Percentiles rank a stretch among this genome's conserved stretches.
Conservation (phyloP, 352 stramenopile species). For the Peronospora tabacina region DNA sequence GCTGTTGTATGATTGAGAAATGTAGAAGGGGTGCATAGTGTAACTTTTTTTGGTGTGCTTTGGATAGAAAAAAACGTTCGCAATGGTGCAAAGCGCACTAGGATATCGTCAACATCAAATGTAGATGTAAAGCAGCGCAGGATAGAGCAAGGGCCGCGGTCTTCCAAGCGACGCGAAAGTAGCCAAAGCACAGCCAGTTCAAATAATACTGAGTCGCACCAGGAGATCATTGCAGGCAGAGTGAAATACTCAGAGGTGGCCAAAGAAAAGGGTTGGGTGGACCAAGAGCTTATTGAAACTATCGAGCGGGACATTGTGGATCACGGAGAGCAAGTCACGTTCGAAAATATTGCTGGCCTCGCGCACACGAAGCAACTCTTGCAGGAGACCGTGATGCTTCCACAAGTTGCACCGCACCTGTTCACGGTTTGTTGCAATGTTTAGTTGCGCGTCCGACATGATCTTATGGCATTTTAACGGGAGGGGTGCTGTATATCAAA, state of each 20-base stretch:
- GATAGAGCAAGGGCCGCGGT: slow-evolving; percentile 6
- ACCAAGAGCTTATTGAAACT: slow-evolving; percentile 78
- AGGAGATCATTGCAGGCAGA: slow-evolving; percentile 41
- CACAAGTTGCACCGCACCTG: slow-evolving; percentile 76
- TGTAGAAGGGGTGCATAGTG: background rate
- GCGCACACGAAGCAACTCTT: slow-evolving; percentile 78
- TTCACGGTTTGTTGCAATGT: slow-evolving; percentile 43
- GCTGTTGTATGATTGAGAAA: background rate
- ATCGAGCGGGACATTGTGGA: slow-evolving; percentile 86
- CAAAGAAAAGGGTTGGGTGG: slow-evolving; percentile 58
- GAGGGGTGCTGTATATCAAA: slow-evolving; percentile 3
- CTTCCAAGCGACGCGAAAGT: slow-evolving; percentile 22
- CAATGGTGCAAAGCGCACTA: slow-evolving; percentile 19
- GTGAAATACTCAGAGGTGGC: slow-evolving; percentile 75
- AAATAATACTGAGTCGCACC: slow-evolving; percentile 13
- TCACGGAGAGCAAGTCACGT: slow-evolving; percentile 55
- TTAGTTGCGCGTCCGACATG: background rate
- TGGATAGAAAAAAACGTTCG: slow-evolving; percentile 14
- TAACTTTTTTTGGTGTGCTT: background rate
- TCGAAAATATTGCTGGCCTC: slow-evolving; percentile 69
- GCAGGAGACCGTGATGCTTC: slow-evolving; percentile 81
- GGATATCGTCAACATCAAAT: slow-evolving; percentile 1
- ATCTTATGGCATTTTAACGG: background rate
- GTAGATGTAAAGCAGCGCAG: slow-evolving; percentile 17
- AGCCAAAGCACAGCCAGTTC: slow-evolving; percentile 29